These are phyloP conservation scores for Psilocybe cubensis DNA, from an alignment of 768 basidiomycete species.

Conservation along the genomic window DNA sequence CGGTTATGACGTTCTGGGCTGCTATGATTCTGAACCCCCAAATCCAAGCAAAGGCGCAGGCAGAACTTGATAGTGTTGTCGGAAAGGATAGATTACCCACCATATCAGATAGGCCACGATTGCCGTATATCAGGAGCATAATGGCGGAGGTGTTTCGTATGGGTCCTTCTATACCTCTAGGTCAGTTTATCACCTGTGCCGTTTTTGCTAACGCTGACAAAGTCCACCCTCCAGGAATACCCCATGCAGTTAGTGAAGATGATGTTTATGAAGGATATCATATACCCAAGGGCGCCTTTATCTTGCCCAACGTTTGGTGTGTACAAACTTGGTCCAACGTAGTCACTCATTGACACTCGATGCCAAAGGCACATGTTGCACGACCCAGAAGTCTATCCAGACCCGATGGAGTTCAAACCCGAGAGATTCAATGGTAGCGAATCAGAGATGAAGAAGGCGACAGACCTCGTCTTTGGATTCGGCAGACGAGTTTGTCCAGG, in stretches of 20 bases:
- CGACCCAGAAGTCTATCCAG: constrained; percentile 23
- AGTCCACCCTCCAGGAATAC: no score
- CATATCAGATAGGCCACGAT: constrained; percentile 13
- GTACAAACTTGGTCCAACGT: no score
- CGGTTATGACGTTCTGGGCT: constrained; percentile 40
- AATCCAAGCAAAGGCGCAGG: constrained; percentile 22
- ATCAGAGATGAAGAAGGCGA: constrained; percentile 19
- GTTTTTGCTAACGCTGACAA: no score
- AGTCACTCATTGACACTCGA: no score
- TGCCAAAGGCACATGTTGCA: constrained; percentile 27
- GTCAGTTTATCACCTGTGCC: no score
- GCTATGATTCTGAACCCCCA: constrained; percentile 19
- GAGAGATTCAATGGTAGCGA: constrained; percentile 28
- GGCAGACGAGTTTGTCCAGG: constrained; percentile 49
- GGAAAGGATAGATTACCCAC: constrained; percentile 23
- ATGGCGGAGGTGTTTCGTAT: constrained; percentile 24
- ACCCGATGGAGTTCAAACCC: constrained; percentile 27
- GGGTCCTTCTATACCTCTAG: constrained; percentile 7
- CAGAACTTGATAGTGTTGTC: constrained; percentile 29
- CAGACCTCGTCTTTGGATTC: constrained; percentile 30
- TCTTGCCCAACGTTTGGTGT: constrained; percentile 21
- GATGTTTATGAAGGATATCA: constrained; percentile 20
- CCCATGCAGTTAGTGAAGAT: constrained; percentile 6
- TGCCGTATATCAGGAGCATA: constrained; percentile 26
- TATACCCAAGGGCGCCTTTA: constrained; percentile 14